A percentile compares a stretch with the other conserved stretches of the same genome.
These are phyloP conservation scores for Medicago arabica DNA, from an alignment of 306 rosid species.

Conservation along the genomic window DNA sequence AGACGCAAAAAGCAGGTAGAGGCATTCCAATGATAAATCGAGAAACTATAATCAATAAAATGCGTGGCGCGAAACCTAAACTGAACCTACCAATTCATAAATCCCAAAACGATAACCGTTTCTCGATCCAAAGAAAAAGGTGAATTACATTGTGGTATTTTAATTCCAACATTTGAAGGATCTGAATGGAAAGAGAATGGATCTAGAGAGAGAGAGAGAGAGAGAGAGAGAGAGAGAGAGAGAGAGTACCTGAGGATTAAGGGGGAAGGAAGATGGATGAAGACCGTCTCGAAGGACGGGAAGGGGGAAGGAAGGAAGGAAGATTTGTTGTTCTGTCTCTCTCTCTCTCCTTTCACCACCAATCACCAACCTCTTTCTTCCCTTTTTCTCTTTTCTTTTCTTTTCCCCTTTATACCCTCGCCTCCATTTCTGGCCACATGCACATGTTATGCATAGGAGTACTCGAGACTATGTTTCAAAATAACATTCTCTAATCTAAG, in stretches of 20 bases:
- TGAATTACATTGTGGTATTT: neutral
- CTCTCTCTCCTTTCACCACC: conserved; percentile 16
- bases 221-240: conserved; percentile 16
- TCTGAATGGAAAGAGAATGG: neutral
- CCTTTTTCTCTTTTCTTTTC: neutral
- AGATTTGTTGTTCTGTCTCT: conserved; percentile 38
- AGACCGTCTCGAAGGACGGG: conserved; percentile 95
- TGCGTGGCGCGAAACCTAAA: no score
- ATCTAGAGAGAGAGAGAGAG: conserved; percentile 6
- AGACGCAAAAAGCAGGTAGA: neutral
- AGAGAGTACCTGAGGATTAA: conserved; percentile 46
- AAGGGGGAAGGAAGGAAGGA: conserved; percentile 47
- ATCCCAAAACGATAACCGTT: conserved; percentile 20
- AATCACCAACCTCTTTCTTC: conserved; percentile 3
- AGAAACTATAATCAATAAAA: neutral
- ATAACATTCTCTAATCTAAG: no score
- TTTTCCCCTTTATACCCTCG: neutral
- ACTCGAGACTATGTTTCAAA: no score
- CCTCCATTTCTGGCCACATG: no score
- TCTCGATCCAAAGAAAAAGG: neutral
- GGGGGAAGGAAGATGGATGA: conserved; percentile 71
- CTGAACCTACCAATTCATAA: neutral
- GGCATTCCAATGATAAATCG: neutral
- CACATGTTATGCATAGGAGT: no score
- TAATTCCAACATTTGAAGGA: neutral